A percentile compares a stretch with the other conserved stretches of the same genome.
Evolutionary conservation across 768 basidiomycete species (phyloP).

Genomic region (Mycena amicta): DNA sequence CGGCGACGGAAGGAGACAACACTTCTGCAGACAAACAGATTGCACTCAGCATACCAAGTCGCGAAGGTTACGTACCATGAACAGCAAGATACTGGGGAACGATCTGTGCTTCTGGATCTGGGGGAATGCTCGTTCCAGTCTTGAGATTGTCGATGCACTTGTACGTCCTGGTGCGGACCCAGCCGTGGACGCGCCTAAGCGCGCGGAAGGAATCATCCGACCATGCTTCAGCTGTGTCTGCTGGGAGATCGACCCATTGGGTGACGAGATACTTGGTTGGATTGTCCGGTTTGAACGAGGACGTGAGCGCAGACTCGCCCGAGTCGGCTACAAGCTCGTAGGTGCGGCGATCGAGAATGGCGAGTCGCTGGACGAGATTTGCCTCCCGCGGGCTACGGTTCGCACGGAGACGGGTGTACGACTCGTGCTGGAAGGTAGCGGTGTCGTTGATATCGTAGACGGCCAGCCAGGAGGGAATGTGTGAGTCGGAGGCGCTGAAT

Average conservation of each 20-base stretch:
- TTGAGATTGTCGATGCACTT: conserved; percentile 44
- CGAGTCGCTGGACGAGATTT: conserved; percentile 42
- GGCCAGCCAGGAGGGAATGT: conserved; percentile 48
- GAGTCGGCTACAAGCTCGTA: conserved; percentile 38
- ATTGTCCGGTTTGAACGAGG: conserved; percentile 33
- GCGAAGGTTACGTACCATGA: conserved; percentile 36
- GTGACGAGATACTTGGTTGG: conserved; percentile 35
- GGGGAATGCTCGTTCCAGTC: conserved; percentile 31
- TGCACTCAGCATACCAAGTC: background rate
- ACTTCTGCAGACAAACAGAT: conserved; percentile 27
- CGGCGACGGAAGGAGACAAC: conserved; percentile 17
- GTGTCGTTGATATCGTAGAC: conserved; percentile 51
- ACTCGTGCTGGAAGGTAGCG: conserved; percentile 41
- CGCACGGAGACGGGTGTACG: conserved; percentile 46
- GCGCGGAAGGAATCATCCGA: conserved; percentile 19
- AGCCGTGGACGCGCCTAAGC: conserved; percentile 32
- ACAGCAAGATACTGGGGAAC: conserved; percentile 42
- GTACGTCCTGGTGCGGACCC: conserved; percentile 43
- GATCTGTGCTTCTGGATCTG: conserved; percentile 32
- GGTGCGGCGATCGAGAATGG: conserved; percentile 46
- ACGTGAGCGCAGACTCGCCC: conserved; percentile 33
- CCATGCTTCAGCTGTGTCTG: conserved; percentile 27
- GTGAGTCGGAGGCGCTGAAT: conserved; percentile 40
- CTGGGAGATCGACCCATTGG: conserved; percentile 30
- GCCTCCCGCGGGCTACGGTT: conserved; percentile 48